Evolutionary conservation across 176 grass and related monocot species (phyloP), one percentile per base, ranked within the genome.

Genomic region (Alopecurus myosuroides): DNA sequence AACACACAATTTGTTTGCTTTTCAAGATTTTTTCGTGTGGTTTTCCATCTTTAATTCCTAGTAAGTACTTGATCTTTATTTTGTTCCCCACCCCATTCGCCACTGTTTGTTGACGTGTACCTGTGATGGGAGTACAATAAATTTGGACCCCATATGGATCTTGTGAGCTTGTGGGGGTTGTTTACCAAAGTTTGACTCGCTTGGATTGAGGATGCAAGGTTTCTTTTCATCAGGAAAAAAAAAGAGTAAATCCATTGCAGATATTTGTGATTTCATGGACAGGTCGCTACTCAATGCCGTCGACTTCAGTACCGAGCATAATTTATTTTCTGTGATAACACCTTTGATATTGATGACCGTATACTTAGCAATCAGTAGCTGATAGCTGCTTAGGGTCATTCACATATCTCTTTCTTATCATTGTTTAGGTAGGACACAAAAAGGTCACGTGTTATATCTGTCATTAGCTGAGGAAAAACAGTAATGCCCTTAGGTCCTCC

Each of bases 81-180:
- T 81, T 62, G 76, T 22, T 81, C 41, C 19, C 63, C 39, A 58
- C 80, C 85, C 58, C 85, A 69, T 69, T 12, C 81, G 15, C 23
- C 41, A 33, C 60, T 87, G 89, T 71, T 84, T 44, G 6, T 22
- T n/a, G 69, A 81, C 60, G 81, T 81, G 61, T 45, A 60, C 57
- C 75, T 90, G 80, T 90, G 34, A 64, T 82, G 36, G 65, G 74
- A 74, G 84, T 91, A 84, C 89, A 91, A 91, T 87, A 91, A 91
- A 91, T 88, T 73, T 77, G 11, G 61, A 88, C 11, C 69, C 76
- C 81, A 55, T 46, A 3, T 76, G 49, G 76, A 63, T 74, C 73
- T 82, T 77, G 62, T 85, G 82, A 53, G 36, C 22, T 29, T 85
- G 77, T 81, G 14, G 58, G 76, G 50, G 48, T 7, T 87, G 37